A percentile compares a stretch with the other conserved stretches of the same genome.
Evolutionary conservation across 208 protist species (phyloP).

Genomic region (Wallacemonas sp.): DNA sequence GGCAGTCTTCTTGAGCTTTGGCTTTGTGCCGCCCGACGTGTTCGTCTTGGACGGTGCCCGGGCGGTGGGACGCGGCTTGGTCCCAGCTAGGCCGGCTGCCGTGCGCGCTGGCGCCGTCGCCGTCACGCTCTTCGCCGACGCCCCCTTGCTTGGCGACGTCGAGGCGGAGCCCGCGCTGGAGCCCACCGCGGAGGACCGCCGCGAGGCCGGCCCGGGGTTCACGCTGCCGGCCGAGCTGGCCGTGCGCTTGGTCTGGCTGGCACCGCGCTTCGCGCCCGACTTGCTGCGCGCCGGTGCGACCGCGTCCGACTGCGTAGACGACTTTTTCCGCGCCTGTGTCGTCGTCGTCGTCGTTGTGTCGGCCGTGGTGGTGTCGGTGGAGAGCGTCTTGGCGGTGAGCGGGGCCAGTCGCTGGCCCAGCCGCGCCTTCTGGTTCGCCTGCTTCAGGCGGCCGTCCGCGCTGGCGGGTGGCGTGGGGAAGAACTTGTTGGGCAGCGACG

Average conservation of each 20-base stretch:
- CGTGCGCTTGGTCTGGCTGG: conserved; percentile 10
- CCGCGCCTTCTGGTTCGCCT: conserved; percentile 1
- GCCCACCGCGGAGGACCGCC: not conserved
- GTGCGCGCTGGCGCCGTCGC: not conserved
- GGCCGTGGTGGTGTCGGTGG: not conserved
- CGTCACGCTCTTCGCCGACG: not conserved
- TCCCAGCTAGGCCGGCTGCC: not conserved
- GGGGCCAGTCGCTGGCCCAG: conserved; percentile 10
- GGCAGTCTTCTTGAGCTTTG: not conserved
- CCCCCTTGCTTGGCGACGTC: not conserved
- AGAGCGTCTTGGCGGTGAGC: conserved; percentile 6
- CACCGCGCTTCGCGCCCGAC: conserved; percentile 7
- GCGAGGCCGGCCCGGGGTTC: not conserved
- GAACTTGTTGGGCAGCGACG: conserved; percentile 15
- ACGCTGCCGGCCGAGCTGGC: conserved; percentile 7
- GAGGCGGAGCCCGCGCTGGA: not conserved
- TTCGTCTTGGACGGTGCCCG: conserved; percentile 10
- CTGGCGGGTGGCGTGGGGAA: conserved; percentile 37
- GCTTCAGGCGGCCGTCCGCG: conserved; percentile 18
- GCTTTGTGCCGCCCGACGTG: not conserved
- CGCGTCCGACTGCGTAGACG: not conserved
- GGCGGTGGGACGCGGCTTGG: not conserved
- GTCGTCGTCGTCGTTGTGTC: not conserved
- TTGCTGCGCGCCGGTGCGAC: not conserved
- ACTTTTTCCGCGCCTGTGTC: not conserved